Evolutionary conservation across 2,329 filamentous ascomycete species (phyloP), one percentile per base, ranked within the genome.

Genomic region (Ophioceras dolichostomum): DNA sequence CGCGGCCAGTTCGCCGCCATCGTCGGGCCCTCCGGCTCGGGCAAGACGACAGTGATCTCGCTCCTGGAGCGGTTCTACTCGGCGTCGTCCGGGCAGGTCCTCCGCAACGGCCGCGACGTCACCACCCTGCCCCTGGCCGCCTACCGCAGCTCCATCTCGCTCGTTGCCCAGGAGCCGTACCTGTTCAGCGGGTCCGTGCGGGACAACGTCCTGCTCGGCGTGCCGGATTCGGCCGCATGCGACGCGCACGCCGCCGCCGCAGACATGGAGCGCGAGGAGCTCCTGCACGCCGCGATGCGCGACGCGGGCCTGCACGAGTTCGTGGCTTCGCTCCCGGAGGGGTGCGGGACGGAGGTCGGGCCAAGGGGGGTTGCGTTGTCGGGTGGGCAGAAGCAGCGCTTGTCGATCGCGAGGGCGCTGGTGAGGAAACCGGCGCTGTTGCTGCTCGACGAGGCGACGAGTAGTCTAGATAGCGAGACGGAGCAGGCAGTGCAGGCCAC

Each of bases 251-350:
- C n/a, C n/a, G n/a, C n/a, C n/a, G n/a, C n/a, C n/a, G n/a, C n/a
- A n/a, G 22, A 26, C 22, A 72, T 33, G 1, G 60, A 78, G 1
- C 59, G 61, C 0, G 66, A 74, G 3, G 66, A 64, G 36, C 56
- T 63, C 35, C 54, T 76, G 3, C 61, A 72, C 48, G 58, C 63
- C 36, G 68, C 60, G 19, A 75, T 70, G 43, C 64, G 64, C 40
- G 69, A 74, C 45, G 80, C 80, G 8, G 79, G 76, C 24, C 76
- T 84, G 40, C 70, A 81, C 52, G 79, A 83, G 24, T 86, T 85
- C 53, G 75, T 86, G 47, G 58, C 67, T 26, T 76, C 70, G 5
- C 62, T 86, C 2, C 76, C 80, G 28, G 62, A 39, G 8, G 37
- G 37, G 3, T 39, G 35, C 4, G 32, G 24, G 5, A 35, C 37